Base-by-base conservation (phyloP, 1,284 basidiomycete genomes). In the Austroboletus olivaceoglutinosus region DNA sequence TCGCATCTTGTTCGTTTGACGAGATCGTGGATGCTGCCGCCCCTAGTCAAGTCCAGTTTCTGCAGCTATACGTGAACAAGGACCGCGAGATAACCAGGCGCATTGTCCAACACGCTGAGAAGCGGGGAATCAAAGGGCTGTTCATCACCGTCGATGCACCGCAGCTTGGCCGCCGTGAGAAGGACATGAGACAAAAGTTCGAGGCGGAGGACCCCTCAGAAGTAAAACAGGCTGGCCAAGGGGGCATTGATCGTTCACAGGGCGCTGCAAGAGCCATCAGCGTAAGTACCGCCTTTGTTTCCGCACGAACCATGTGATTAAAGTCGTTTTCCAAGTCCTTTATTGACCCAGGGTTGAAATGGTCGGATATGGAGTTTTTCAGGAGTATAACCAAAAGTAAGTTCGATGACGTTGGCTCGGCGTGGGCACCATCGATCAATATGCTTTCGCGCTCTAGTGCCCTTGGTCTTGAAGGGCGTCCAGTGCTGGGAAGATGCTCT, bases 171-270 rank as follows among this genome's bases (percentile, higher is more conserved):
- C 81, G 93, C 22, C 81, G 93, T 51, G 92, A 94, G 69, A 91
- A 93, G 76, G 94, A 98, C 65, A 98, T 98, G 95, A 79, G 95
- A 36, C 90, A 90, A 80, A 96, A 94, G 67, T 97, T 97, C 58
- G 93, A 93, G 38, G 93, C 88, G 9, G 85, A 85, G 39, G 90
- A 91, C 54, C 88, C 90, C 4, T 82, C 89, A 60, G 82, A 86
- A 68, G 76, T 86, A 25, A 75, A 68, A 19, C 77, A 80, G 67
- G 68, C 76, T 30, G 75, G 79, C 25, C 76, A 82, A 50, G 73
- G 80, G 53, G 76, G 77, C 21, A 79, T 93, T 21, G 86, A 95
- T 63, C 81, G 91, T 40, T 87, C 89, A 36, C 91, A 96, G 68
- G 94, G 94, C 43, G 95, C 93, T 5, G 94, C 95, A 2, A 77